Conservation (phyloP, 169 alveolate genomes). For the Amoebophrya sp. region DNA sequence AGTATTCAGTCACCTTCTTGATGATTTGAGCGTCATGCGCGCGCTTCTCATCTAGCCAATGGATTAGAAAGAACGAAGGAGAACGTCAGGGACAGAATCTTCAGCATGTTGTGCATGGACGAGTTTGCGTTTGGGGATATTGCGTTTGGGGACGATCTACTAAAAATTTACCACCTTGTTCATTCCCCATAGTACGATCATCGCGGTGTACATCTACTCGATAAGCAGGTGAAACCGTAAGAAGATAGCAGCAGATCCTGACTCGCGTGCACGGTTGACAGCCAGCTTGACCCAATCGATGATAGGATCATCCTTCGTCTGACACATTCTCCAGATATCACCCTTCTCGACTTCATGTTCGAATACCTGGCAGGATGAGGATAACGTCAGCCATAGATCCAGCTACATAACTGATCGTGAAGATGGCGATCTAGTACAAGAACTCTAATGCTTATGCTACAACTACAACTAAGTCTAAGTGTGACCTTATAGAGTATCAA, state of each 20-base stretch:
- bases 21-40: background rate
- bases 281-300: conserved; percentile 47
- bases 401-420: too few relatives aligned
- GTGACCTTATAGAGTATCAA: too few relatives aligned
- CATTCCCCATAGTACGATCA: too few relatives aligned
- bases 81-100: background rate
- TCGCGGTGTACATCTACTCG: too few relatives aligned
- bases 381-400: background rate
- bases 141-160: too few relatives aligned
- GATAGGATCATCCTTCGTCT: conserved; percentile 6
- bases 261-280: conserved; percentile 9
- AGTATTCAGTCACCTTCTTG: background rate
- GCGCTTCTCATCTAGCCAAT: conserved; percentile 36
- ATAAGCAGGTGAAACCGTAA: too few relatives aligned
- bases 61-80: conserved; percentile 25
- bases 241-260: background rate
- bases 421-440: too few relatives aligned
- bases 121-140: too few relatives aligned
- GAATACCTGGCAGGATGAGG: background rate
- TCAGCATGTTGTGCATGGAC: background rate
- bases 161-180: too few relatives aligned
- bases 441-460: too few relatives aligned
- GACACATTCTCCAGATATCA: conserved; percentile 45
- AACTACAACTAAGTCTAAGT: too few relatives aligned
- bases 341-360: conserved; percentile 38